A percentile compares a stretch with the other conserved stretches of the same genome.
phyloP scores from a whole-genome alignment of 768 basidiomycete species.

The Amanita phalloides region DNA sequence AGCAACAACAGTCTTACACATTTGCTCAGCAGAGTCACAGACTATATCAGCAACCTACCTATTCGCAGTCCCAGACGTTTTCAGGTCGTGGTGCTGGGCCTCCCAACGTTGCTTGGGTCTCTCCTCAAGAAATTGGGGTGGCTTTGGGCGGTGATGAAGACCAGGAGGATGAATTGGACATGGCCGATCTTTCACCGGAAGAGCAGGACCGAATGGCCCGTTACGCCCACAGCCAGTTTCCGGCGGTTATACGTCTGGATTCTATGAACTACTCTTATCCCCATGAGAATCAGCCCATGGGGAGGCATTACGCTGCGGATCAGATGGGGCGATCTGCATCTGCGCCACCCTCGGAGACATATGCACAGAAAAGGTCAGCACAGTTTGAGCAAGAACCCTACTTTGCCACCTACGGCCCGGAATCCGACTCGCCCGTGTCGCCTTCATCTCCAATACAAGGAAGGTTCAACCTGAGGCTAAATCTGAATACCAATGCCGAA shows the following conservation, averaged over 20 bases:
- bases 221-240: slow-evolving; percentile 1
- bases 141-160: slow-evolving; percentile 1
- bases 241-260: slow-evolving; percentile 4
- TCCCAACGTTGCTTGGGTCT: background rate
- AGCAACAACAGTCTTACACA: background rate
- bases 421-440: background rate
- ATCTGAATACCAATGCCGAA: slow-evolving; percentile 17
- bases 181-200: background rate
- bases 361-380: background rate
- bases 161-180: background rate
- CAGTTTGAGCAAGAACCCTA: background rate
- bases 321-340: slow-evolving; percentile 4
- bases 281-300: background rate
- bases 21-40: background rate
- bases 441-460: background rate
- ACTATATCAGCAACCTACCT: background rate
- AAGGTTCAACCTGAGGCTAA: slow-evolving; percentile 13
- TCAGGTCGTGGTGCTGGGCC: background rate
- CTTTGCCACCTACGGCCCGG: background rate
- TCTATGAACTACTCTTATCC: slow-evolving; percentile 1
- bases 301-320: background rate
- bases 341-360: background rate
- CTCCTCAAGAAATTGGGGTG: background rate
- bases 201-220: background rate
- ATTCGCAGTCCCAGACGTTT: background rate